These are phyloP conservation scores for Grifola frondosa DNA, from an alignment of 1,284 basidiomycete genomes.

Conservation along the genomic window DNA sequence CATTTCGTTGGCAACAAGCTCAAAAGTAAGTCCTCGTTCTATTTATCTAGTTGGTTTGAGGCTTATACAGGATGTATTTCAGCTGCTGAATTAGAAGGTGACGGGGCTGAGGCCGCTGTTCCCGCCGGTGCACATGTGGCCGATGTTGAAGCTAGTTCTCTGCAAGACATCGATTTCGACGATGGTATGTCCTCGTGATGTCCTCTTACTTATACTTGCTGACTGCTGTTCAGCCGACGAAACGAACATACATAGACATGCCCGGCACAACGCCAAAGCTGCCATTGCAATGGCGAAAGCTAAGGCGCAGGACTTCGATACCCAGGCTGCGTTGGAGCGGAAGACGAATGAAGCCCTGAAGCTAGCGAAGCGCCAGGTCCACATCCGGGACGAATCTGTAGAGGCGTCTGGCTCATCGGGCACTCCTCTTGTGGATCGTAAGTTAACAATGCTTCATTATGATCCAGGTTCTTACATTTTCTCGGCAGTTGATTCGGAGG, in stretches of 20 bases:
- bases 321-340: conserved; percentile 75
- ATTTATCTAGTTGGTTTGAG: conserved; percentile 10
- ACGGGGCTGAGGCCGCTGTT: conserved; percentile 41
- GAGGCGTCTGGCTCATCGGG: conserved; percentile 28
- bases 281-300: conserved; percentile 82
- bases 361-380: conserved; percentile 64
- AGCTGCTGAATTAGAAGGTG: conserved; percentile 91
- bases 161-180: conserved; percentile 91
- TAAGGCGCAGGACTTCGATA: conserved; percentile 86
- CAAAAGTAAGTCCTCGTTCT: conserved; percentile 67
- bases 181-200: conserved; percentile 57
- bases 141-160: conserved; percentile 48
- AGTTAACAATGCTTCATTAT: no score
- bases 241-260: conserved; percentile 88
- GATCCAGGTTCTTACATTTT: conserved; percentile 7
- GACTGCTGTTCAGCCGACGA: conserved; percentile 68
- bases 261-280: conserved; percentile 87
- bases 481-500: conserved; percentile 90
- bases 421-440: conserved; percentile 65
- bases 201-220: not conserved
- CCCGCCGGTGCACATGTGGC: conserved; percentile 63
- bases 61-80: conserved; percentile 11
- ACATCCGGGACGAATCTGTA: conserved; percentile 50
- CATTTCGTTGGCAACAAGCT: conserved; percentile 99
- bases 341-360: conserved; percentile 77